Conservation (phyloP, 495 filamentous ascomycete genomes). For the Aspergillus bertholletiae region DNA sequence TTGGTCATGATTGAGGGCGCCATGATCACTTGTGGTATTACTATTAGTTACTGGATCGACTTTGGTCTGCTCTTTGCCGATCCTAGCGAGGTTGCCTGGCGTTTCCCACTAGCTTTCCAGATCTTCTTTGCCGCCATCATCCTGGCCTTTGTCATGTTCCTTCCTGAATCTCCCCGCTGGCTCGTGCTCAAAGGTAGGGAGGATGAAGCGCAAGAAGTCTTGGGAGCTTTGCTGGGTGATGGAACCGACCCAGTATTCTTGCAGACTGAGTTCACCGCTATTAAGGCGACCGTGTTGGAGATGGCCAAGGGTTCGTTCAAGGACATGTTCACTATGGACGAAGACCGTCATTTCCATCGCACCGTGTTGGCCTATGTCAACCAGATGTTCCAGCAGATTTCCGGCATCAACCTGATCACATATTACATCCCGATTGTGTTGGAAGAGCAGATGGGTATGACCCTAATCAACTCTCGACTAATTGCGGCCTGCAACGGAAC, state of each 20-base stretch:
- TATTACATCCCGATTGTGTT: constrained; percentile 71
- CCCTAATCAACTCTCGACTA: constrained; percentile 55
- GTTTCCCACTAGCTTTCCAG: constrained; percentile 73
- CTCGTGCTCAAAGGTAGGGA: constrained; percentile 66
- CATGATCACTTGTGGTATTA: constrained; percentile 69
- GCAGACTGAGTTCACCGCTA: constrained; percentile 62
- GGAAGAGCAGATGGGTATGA: constrained; percentile 51
- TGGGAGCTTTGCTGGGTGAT: constrained; percentile 57
- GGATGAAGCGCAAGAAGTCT: constrained; percentile 60
- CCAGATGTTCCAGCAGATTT: constrained; percentile 76
- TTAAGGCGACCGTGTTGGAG: constrained; percentile 73
- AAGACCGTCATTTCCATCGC: constrained; percentile 73
- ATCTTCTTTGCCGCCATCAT: constrained; percentile 64
- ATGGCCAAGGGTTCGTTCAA: constrained; percentile 61
- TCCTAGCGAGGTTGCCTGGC: constrained; percentile 63
- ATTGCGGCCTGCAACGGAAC: constrained; percentile 72
- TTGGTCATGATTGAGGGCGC: constrained; percentile 78
- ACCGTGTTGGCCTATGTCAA: constrained; percentile 68
- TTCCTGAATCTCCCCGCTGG: constrained; percentile 75
- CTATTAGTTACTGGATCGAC: constrained; percentile 73
- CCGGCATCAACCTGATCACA: constrained; percentile 72
- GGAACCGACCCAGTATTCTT: constrained; percentile 50
- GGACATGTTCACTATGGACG: constrained; percentile 69
- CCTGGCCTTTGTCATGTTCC: constrained; percentile 54
- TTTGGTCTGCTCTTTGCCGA: constrained; percentile 66